Evolutionary conservation across 257 asterid genomes (phyloP), one percentile per base, ranked within the genome.

Genomic region (Ligustrum vulgare): DNA sequence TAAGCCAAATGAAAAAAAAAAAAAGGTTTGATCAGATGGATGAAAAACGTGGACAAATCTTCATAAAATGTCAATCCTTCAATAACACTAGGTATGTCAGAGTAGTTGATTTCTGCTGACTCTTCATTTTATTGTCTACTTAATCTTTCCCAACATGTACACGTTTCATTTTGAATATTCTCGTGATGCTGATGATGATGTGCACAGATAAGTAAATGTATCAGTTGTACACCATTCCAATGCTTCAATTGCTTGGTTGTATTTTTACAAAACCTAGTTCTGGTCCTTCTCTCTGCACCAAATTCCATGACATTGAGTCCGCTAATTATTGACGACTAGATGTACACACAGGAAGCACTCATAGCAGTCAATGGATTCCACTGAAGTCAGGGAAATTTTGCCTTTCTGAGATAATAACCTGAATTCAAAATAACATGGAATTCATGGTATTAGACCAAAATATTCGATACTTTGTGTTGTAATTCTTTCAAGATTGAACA

Each of bases 301-400:
- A 91, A 82, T 89, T 79, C 76, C 94, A 82, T 58, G 97, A 95
- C 76, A 56, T 87, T 66, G 98, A 95, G 84, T 82, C 96, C 70
- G 97, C 99, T 2, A 87, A 95, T 80, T 95, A 95, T 79, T 89
- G 96, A 75, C 91, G 96, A 15, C 97, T 95, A 70, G 93, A 87
- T 37, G 74, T 83, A 62, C 93, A 98, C 87, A 82, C 93, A 72
- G 96, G 90, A 70, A 98, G 98, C 80, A 90, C 98, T 36, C 97
- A 89, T 69, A 89, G 89, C 85, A 91, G 85, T 31, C 91, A 98
- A 77, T 95, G 99, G 99, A 78, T 82, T 78, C 90, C 98, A 88
- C 93, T 35, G 90, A 87, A 80, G 91, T 83, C 81, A 84, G 96
- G 87, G 78, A 78, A 62, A 91, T 90, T 69, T 93, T 97, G 99